phyloP scores from a whole-genome alignment of 1,139 yeast genomes.

The Pichia sp. region DNA sequence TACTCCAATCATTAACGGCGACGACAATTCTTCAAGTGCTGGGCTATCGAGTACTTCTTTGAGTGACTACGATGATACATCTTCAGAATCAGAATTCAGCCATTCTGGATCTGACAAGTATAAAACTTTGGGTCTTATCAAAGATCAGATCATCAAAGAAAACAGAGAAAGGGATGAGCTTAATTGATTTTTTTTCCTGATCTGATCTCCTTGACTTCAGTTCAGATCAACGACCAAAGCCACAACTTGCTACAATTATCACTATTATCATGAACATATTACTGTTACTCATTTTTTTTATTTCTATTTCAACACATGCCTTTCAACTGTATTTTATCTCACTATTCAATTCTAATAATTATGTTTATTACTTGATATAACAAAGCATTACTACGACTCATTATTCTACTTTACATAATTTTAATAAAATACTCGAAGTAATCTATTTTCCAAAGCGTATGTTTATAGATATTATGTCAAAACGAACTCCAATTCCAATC shows the following conservation, averaged over 20 bases:
- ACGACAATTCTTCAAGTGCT: conserved; percentile 27
- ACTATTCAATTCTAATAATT: neutral
- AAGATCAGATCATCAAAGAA: conserved; percentile 29
- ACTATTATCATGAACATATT: too few relatives aligned
- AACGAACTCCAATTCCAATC: conserved; percentile 79
- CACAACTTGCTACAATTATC: too few relatives aligned
- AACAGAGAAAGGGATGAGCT: conserved; percentile 24
- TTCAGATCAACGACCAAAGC: too few relatives aligned
- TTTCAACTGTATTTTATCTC: neutral
- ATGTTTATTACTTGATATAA: neutral
- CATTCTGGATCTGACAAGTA: neutral
- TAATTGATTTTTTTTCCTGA: too few relatives aligned
- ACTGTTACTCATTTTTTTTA: neutral
- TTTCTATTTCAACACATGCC: neutral
- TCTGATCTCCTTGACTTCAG: too few relatives aligned
- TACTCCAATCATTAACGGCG: conserved; percentile 31
- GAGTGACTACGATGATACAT: conserved; percentile 25
- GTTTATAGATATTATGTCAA: conserved; percentile 26
- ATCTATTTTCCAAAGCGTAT: neutral
- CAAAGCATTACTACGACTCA: neutral
- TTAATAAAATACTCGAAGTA: neutral
- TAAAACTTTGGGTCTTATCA: conserved; percentile 21
- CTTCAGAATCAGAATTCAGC: conserved; percentile 24
- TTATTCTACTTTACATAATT: neutral
- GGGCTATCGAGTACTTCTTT: conserved; percentile 28